Conservation (phyloP, 495 filamentous ascomycete species). For the Collariella sp. region DNA sequence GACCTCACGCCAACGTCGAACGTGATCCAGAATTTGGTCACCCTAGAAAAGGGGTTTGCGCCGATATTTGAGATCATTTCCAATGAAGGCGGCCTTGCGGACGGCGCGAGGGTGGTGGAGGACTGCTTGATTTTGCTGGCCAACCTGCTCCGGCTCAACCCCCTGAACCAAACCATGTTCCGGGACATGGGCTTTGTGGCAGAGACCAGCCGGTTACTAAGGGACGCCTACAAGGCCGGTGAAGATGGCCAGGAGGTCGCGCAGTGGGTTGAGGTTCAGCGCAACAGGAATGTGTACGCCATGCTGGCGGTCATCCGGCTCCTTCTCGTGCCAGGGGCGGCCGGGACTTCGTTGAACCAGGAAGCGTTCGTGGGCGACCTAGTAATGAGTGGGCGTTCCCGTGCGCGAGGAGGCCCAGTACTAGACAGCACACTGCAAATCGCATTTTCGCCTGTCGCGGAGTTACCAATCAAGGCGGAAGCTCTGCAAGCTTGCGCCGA, state of each 20-base stretch:
- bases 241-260: slow-evolving; percentile 53
- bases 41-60: slow-evolving; percentile 90
- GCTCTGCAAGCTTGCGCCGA: slow-evolving; percentile 80
- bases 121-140: slow-evolving; percentile 91
- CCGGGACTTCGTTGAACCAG: slow-evolving; percentile 77
- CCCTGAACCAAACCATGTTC: slow-evolving; percentile 90
- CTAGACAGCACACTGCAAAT: slow-evolving; percentile 72
- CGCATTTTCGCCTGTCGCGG: slow-evolving; percentile 69
- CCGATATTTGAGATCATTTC: slow-evolving; percentile 74
- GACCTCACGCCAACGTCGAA: slow-evolving; percentile 43
- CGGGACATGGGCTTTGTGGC: slow-evolving; percentile 80
- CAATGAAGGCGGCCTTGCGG: slow-evolving; percentile 68
- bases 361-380: slow-evolving; percentile 61
- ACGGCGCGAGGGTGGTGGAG: slow-evolving; percentile 85
- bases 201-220: slow-evolving; percentile 61
- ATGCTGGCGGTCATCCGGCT: slow-evolving; percentile 75
- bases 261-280: slow-evolving; percentile 65
- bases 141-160: slow-evolving; percentile 81
- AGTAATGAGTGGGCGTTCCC: slow-evolving; percentile 1
- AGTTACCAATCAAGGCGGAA: slow-evolving; percentile 72
- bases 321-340: slow-evolving; percentile 71
- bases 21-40: slow-evolving; percentile 85
- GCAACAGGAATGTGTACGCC: slow-evolving; percentile 88
- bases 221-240: slow-evolving; percentile 49
- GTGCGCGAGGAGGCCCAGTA: slow-evolving; percentile 49